Evolutionary conservation across 768 basidiomycete species (phyloP).

Genomic region (Pleurotus platypus): DNA sequence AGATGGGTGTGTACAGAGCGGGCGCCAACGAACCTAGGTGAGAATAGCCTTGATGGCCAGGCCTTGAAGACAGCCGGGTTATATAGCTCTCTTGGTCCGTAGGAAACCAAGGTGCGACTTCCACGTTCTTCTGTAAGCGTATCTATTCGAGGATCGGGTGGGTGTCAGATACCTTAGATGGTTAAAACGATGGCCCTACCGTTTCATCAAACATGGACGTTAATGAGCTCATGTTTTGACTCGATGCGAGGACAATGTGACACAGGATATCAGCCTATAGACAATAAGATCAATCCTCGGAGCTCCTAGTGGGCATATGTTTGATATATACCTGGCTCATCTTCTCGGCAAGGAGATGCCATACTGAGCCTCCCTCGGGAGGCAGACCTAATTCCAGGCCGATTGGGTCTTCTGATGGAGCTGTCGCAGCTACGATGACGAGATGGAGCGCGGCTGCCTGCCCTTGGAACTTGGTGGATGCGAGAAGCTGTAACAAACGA

Average conservation of each 20-base stretch:
- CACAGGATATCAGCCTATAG: slow-evolving; percentile 51
- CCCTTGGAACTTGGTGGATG: slow-evolving; percentile 24
- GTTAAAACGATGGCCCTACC: slow-evolving; percentile 24
- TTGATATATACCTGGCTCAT: slow-evolving; percentile 37
- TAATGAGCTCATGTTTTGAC: slow-evolving; percentile 42
- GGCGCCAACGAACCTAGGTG: slow-evolving; percentile 23
- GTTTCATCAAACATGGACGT: slow-evolving; percentile 44
- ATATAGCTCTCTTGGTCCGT: slow-evolving; percentile 29
- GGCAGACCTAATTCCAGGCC: slow-evolving; percentile 20
- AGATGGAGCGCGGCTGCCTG: slow-evolving; percentile 42
- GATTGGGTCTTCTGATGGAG: slow-evolving; percentile 29
- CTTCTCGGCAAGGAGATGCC: slow-evolving; percentile 38
- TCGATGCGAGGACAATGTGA: slow-evolving; percentile 51
- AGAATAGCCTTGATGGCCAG: slow-evolving; percentile 15
- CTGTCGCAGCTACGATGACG: slow-evolving; percentile 50
- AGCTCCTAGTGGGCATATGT: not conserved
- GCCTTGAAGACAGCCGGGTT: slow-evolving; percentile 42
- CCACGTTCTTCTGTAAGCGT: slow-evolving; percentile 33
- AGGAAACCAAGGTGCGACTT: slow-evolving; percentile 40
- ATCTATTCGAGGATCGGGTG: slow-evolving; percentile 24
- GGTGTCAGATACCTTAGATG: slow-evolving; percentile 1
- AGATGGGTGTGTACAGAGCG: slow-evolving; percentile 3
- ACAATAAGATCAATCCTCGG: not conserved
- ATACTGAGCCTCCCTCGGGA: slow-evolving; percentile 30
- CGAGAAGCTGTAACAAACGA: slow-evolving; percentile 26